Evolutionary conservation across 306 rosid genomes (phyloP).

Genomic region (Sphenostylis stenocarpa): DNA sequence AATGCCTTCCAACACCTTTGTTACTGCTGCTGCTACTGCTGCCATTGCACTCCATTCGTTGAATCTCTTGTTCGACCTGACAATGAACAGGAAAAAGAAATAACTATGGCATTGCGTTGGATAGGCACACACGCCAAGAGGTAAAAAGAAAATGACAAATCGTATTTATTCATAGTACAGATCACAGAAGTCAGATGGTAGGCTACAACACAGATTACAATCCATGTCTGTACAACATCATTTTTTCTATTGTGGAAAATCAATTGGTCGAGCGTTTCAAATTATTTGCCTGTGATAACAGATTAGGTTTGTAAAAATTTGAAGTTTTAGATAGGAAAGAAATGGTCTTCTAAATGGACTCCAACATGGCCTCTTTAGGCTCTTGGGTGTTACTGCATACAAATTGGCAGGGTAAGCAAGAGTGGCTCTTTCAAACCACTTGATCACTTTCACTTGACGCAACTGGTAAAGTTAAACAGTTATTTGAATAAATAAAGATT

Average conservation of each 20-base stretch:
- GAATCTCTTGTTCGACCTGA: conserved; percentile 57
- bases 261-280: background rate
- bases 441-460: background rate
- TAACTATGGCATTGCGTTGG: conserved; percentile 15
- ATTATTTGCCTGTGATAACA: background rate
- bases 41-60: conserved; percentile 41
- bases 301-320: background rate
- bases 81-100: background rate
- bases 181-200: background rate
- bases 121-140: conserved; percentile 20
- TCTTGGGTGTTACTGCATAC: background rate
- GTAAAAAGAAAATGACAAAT: conserved; percentile 28
- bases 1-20: conserved; percentile 56
- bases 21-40: conserved; percentile 34
- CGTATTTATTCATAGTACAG: conserved; percentile 19
- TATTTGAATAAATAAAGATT: background rate
- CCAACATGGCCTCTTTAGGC: background rate
- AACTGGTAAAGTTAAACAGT: background rate
- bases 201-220: background rate
- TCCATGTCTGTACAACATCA: background rate
- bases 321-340: background rate
- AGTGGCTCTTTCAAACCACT: background rate
- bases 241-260: background rate
- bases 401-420: background rate
- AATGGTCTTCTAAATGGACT: background rate